Evolutionary conservation across 2,329 filamentous ascomycete species (phyloP).

Genomic region (Bipolaris victoriae): DNA sequence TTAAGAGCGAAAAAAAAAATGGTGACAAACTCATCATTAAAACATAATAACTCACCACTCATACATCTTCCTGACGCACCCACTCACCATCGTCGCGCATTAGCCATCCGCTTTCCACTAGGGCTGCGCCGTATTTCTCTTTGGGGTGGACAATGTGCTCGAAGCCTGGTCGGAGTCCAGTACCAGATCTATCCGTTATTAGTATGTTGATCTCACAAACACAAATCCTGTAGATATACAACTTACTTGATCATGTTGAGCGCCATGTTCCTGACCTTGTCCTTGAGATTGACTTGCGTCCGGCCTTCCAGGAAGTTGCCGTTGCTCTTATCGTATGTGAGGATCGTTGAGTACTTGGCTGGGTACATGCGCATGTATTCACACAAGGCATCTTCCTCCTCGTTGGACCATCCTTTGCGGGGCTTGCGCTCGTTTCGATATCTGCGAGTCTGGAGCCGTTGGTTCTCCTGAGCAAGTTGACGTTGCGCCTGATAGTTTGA

Average conservation of each 20-base stretch:
- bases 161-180: constrained; percentile 38
- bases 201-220: constrained; percentile 4
- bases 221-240: not conserved
- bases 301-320: constrained; percentile 44
- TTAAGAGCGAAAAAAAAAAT: not conserved
- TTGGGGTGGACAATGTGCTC: constrained; percentile 28
- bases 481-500: constrained; percentile 21
- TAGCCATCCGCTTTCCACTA: constrained; percentile 19
- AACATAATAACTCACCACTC: not conserved
- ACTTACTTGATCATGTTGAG: constrained; percentile 50
- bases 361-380: constrained; percentile 57
- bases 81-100: constrained; percentile 11
- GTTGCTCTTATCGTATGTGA: constrained; percentile 25
- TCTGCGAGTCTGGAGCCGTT: constrained; percentile 2
- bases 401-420: constrained; percentile 31
- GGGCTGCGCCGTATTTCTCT: constrained; percentile 23
- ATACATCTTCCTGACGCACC: not conserved
- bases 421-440: constrained; percentile 21
- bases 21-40: not conserved
- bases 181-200: constrained; percentile 32
- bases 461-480: constrained; percentile 28
- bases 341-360: constrained; percentile 56
- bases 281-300: constrained; percentile 59
- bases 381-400: constrained; percentile 53
- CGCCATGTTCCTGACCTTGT: constrained; percentile 52